Base-by-base conservation (phyloP, 2,329 filamentous ascomycete species). In the Phyllosticta citriasiana region DNA sequence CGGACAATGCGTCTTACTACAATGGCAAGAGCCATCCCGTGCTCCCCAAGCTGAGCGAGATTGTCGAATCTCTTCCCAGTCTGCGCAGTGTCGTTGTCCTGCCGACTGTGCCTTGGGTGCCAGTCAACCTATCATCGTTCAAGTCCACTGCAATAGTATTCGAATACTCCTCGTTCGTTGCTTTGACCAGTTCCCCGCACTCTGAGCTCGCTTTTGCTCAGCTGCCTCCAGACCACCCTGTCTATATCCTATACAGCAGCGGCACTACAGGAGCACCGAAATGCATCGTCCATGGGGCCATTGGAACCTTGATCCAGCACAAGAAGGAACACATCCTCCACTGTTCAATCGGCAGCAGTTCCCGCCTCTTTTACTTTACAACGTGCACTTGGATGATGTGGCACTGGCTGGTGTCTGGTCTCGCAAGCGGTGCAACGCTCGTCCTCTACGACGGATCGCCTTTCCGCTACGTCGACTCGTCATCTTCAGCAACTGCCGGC, bases 311-410 rank as follows among this genome's bases (percentile, higher is more conserved):
- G 6, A 82, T 97, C 57, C 93, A 97, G 73, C 94, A 97, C 78
- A 97, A 97, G 76, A 99, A 99, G 72, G 94, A 97, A 72, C 92
- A 96, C 71, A 82, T 88, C 55, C 80, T 97, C 2, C 93, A 97
- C 71, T 89, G 88, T 72, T 91, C 91, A 24, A 85, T 99, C 65
- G 80, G 82, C 8, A 82, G 87, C 0, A 78, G 80, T 2, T 89
- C 91, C 52, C 83, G 87, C 22, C 81, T 97, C 70, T 89, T 97
- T 73, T 97, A 97, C 77, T 97, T 92, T 77, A 96, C 91, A 1
- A 97, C 92, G 3, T 91, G 88, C 10, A 95, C 91, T 0, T 97
- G 92, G 94, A 97, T 99, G 92, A 97, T 97, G 93, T 97, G 92
- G 91, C 93, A 97, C 73, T 97, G 93, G 92, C 86, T 92, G 51